These are phyloP conservation scores for Austroboletus niveus DNA, from an alignment of 1,284 basidiomycete genomes.

Conservation along the genomic window DNA sequence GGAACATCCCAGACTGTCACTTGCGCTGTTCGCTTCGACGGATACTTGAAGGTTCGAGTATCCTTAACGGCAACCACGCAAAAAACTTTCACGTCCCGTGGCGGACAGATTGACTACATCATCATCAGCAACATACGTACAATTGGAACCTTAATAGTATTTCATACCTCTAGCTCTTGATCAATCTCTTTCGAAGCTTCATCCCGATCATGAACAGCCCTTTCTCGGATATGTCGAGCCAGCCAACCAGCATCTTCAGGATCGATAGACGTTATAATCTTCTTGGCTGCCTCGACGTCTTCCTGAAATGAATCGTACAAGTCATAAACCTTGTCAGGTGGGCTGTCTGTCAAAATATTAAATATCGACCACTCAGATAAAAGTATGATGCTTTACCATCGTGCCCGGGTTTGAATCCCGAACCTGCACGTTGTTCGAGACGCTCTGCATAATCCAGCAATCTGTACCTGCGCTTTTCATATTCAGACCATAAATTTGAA, in stretches of 20 bases:
- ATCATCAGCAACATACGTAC: conserved; percentile 6
- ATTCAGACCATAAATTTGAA: conserved; percentile 48
- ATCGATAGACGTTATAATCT: conserved; percentile 42
- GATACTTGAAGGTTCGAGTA: conserved; percentile 50
- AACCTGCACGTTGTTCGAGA: conserved; percentile 52
- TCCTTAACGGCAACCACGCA: conserved; percentile 78
- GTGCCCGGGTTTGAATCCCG: conserved; percentile 37
- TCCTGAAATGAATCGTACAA: conserved; percentile 63
- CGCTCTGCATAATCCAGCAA: conserved; percentile 56
- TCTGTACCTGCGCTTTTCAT: conserved; percentile 50
- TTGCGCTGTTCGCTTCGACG: conserved; percentile 61
- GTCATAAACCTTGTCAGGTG: conserved; percentile 60
- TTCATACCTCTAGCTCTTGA: conserved; percentile 62
- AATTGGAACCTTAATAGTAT: neutral
- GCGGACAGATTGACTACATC: conserved; percentile 65
- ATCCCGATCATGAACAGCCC: conserved; percentile 50
- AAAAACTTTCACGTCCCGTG: conserved; percentile 78
- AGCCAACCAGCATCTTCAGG: conserved; percentile 61
- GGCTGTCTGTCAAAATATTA: conserved; percentile 39
- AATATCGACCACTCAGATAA: neutral
- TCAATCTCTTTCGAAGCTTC: conserved; percentile 60
- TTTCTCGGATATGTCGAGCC: conserved; percentile 52
- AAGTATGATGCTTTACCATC: conserved; percentile 41
- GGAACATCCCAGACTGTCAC: conserved; percentile 85
- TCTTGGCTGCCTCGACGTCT: conserved; percentile 44